These are phyloP conservation scores for Boletus subcaerulescens DNA, from an alignment of 768 basidiomycete genomes.

Conservation along the genomic window DNA sequence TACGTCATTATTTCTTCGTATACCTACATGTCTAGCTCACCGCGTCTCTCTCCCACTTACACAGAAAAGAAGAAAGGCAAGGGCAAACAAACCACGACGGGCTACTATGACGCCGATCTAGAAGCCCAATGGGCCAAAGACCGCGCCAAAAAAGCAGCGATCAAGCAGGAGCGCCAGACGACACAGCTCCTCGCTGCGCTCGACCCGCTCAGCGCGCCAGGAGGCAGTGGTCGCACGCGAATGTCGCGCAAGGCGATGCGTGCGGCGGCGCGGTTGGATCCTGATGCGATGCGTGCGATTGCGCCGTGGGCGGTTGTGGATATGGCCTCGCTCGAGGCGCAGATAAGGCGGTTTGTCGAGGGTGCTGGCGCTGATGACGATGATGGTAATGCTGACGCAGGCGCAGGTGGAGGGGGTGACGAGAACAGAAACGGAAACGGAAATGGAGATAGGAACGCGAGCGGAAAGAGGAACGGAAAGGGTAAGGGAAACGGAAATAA, in stretches of 20 bases:
- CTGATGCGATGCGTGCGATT: conserved; percentile 30
- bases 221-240: conserved; percentile 5
- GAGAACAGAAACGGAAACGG: too few relatives aligned
- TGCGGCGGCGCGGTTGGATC: conserved; percentile 50
- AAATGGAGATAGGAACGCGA: not conserved
- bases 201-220: conserved; percentile 51
- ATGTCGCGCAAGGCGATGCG: conserved; percentile 61
- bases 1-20: conserved; percentile 33
- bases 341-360: conserved; percentile 67
- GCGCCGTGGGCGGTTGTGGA: conserved; percentile 54
- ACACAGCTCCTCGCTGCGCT: conserved; percentile 54
- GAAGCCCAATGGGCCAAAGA: conserved; percentile 76
- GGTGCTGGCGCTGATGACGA: too few relatives aligned
- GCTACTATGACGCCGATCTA: conserved; percentile 51
- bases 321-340: conserved; percentile 61
- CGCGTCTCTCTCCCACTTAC: too few relatives aligned
- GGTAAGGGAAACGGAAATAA: too few relatives aligned
- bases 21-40: not conserved
- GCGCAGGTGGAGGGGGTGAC: too few relatives aligned
- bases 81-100: not conserved
- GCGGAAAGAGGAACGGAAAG: too few relatives aligned
- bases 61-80: conserved; percentile 34
- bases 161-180: conserved; percentile 59
- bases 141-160: conserved; percentile 76
- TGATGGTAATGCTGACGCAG: too few relatives aligned